Conservation (phyloP, 805 yeast genomes). For the Monosporozyma aquatica region DNA sequence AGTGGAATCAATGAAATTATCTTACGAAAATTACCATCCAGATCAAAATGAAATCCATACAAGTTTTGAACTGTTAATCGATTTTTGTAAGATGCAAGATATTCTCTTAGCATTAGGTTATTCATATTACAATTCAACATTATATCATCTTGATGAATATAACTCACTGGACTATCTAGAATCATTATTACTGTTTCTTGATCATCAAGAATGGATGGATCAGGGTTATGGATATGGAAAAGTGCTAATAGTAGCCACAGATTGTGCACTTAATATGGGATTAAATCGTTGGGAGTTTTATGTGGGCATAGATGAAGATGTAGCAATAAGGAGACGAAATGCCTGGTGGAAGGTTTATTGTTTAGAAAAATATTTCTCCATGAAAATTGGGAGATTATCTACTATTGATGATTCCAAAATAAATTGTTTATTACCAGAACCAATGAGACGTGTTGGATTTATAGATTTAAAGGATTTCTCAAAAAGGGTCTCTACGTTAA, state of each 20-base stretch:
- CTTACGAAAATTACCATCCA: neutral
- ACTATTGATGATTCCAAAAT: constrained; percentile 16
- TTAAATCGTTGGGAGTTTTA: constrained; percentile 28
- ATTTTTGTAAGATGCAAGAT: constrained; percentile 14
- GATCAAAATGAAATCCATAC: neutral
- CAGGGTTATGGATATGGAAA: constrained; percentile 20
- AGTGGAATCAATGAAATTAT: constrained; percentile 7
- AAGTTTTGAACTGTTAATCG: neutral
- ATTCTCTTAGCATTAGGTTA: constrained; percentile 17
- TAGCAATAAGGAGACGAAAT: constrained; percentile 22
- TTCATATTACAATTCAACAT: constrained; percentile 17
- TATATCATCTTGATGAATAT: constrained; percentile 13
- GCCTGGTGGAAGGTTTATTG: constrained; percentile 26
- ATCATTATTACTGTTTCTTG: constrained; percentile 16
- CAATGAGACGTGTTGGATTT: constrained; percentile 20
- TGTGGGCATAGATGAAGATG: constrained; percentile 22
- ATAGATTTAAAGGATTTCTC: constrained; percentile 15
- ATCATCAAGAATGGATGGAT: constrained; percentile 21
- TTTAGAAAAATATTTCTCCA: constrained; percentile 15
- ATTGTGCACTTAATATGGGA: constrained; percentile 21
- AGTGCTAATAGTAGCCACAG: constrained; percentile 16
- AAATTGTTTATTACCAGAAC: constrained; percentile 21
- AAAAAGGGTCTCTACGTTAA: constrained; percentile 1
- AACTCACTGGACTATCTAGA: constrained; percentile 18
- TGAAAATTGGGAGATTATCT: constrained; percentile 17